Conservation (phyloP, 2,329 filamentous ascomycete species). For the Phoma sp. region DNA sequence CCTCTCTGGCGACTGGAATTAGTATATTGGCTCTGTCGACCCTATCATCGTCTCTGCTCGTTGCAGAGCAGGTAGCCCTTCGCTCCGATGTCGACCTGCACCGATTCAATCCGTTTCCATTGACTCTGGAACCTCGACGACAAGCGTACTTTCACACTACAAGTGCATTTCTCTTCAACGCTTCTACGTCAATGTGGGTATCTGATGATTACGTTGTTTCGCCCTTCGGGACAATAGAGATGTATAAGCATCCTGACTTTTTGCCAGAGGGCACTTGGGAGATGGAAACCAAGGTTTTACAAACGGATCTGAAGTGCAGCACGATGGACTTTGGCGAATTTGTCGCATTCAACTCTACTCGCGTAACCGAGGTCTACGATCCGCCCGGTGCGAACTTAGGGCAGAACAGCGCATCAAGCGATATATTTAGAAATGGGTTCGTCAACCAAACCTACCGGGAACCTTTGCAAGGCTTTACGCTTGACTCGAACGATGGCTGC, state of each 20-base stretch:
- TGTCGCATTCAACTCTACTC: background rate
- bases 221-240: background rate
- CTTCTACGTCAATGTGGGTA: constrained; percentile 13
- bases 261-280: constrained; percentile 4
- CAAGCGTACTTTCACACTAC: constrained; percentile 1
- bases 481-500: constrained; percentile 3
- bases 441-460: background rate
- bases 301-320: constrained; percentile 3
- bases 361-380: background rate
- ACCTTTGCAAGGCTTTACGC: background rate
- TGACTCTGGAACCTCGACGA: background rate
- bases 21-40: constrained; percentile 2
- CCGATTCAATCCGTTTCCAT: background rate
- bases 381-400: background rate
- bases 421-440: background rate
- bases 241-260: background rate
- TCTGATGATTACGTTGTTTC: constrained; percentile 8
- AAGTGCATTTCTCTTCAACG: constrained; percentile 11
- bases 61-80: background rate
- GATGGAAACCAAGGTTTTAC: constrained; percentile 8
- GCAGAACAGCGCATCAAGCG: background rate
- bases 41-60: background rate
- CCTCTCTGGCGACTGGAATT: constrained; percentile 1
- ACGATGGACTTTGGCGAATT: background rate
- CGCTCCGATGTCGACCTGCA: background rate